phyloP scores from a whole-genome alignment of 129 eudicot species.

The Ambrosia artemisiifolia region DNA sequence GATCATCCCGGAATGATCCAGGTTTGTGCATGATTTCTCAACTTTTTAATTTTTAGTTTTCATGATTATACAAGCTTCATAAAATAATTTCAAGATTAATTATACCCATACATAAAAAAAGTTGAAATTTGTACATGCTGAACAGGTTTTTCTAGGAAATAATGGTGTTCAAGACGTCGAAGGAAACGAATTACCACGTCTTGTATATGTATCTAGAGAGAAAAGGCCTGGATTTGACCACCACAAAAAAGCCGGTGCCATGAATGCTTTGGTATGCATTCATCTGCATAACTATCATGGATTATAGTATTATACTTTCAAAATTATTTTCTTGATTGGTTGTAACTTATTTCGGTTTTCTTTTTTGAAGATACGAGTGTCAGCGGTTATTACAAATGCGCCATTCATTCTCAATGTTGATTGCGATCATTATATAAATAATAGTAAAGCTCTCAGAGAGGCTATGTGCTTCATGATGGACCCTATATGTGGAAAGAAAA shows the following conservation, averaged over 20 bases:
- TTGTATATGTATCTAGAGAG: conserved; percentile 77
- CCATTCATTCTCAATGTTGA: conserved; percentile 71
- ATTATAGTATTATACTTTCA: neutral
- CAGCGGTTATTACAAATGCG: conserved; percentile 73
- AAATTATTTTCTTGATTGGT: neutral
- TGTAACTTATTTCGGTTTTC: neutral
- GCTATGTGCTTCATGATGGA: conserved; percentile 94
- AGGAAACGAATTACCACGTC: conserved; percentile 58
- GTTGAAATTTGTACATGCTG: neutral
- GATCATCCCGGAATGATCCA: conserved; percentile 94
- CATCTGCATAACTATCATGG: neutral
- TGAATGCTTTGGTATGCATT: conserved; percentile 65
- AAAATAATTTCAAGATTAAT: neutral
- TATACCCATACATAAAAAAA: neutral
- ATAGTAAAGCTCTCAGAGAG: conserved; percentile 73
- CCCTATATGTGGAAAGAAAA: conserved; percentile 62
- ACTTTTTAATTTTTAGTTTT: neutral
- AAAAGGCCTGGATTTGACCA: conserved; percentile 81
- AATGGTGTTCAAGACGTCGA: conserved; percentile 53
- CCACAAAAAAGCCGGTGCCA: conserved; percentile 90
- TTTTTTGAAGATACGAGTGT: conserved; percentile 56
- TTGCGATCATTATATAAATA: conserved; percentile 83
- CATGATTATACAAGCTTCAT: neutral
- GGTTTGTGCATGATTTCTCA: conserved; percentile 22
- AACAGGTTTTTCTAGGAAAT: conserved; percentile 61